Evolutionary conservation across 192 early-diverging fungal genomes (phyloP), one percentile per base, ranked within the genome.

Genomic region (Backusella tuberculispora): DNA sequence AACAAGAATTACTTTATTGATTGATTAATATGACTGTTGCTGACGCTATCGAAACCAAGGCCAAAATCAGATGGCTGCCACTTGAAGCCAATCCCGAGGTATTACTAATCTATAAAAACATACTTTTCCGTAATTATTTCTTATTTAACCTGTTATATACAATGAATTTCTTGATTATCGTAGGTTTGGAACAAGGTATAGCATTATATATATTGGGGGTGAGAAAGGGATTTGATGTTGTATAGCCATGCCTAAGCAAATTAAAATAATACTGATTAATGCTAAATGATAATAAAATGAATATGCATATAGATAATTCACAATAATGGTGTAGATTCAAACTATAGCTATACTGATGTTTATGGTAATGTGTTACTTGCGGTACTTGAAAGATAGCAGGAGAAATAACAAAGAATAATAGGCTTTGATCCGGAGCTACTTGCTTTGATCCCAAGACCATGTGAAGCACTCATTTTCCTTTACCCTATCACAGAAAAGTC

Each of bases 81-180:
- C 89, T 97, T 63, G 96, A 97, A 83, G 92, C 94, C 0, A 94
- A 94, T 69, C 96, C 96, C 44, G 90, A 94, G 34, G 93, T 93
- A 76, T 82, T 63, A 48, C 24, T 21, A 44, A n/a, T 66, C 8
- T 69, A 44, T 73, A 14, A 34, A 21, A 6, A 14, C 63, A 72
- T 60, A 12, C 1, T 24, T 26, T 60, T 19, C 53, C 21, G 10
- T 24, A 60, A 24, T 60, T 60, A 34, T 60, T 60, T 65, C 45
- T 29, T 12, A 53, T 41, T 45, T 56, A 46, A 48, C 38, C 65
- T 17, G 34, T 12, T 14, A 60, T 40, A 60, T n/a, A n/a, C n/a
- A n/a, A n/a, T 60, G 21, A 29, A 60, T 26, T 34, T 26, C 43
- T 29, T n/a, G 46, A 60, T 66, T 71, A n/a, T 21, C 0, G 13